phyloP scores from a whole-genome alignment of 192 early-diverging fungal genomes.

The Backusella circina region DNA sequence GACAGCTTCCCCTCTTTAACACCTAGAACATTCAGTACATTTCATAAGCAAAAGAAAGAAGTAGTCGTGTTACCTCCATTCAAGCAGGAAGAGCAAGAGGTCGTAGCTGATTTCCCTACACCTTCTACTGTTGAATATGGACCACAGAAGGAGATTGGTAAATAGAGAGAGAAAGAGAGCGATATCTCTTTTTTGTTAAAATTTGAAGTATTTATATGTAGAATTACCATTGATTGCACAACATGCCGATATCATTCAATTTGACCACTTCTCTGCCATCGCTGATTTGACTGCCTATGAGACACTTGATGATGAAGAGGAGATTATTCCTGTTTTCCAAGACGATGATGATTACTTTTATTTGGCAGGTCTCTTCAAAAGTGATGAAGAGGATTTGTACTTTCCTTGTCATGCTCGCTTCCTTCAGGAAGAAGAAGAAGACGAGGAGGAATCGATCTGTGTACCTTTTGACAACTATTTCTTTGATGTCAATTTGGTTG shows the following conservation, averaged over 20 bases:
- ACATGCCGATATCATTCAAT: background rate
- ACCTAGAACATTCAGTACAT: background rate
- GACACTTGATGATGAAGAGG: background rate
- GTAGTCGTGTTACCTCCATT: too few species aligned
- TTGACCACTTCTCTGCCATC: background rate
- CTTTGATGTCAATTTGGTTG: background rate
- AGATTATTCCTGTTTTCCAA: background rate
- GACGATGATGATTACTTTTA: background rate
- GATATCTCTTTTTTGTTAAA: background rate
- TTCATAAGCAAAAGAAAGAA: too few species aligned
- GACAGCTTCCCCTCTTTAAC: background rate
- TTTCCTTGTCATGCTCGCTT: background rate
- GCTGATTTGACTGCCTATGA: background rate
- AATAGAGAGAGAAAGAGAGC: background rate
- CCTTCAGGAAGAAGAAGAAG: background rate
- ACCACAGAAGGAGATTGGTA: constrained; percentile 2
- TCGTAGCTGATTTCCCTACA: background rate
- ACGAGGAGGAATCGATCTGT: background rate
- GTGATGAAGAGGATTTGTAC: background rate
- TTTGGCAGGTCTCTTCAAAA: background rate
- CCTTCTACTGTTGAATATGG: constrained; percentile 2
- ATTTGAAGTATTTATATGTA: background rate
- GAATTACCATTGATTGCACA: background rate
- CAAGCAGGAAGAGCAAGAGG: background rate
- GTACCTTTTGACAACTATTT: background rate